Conservation (phyloP, 768 basidiomycete genomes). For the Collybiopsis luxurians region DNA sequence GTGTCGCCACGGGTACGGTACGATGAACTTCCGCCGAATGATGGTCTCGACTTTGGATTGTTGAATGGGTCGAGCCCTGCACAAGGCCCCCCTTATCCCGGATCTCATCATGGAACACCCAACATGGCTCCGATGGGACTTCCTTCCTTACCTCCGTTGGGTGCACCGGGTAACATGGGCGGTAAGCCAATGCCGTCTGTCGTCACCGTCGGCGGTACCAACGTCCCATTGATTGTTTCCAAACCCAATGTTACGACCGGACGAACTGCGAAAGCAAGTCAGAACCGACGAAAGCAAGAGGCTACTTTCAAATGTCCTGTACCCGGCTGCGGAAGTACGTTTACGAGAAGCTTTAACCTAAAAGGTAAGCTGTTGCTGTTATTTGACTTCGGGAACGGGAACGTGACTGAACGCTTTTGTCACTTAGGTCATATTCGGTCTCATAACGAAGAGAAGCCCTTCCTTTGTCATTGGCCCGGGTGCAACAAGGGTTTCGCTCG, state of each 20-base stretch:
- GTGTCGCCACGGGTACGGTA: conserved; percentile 58
- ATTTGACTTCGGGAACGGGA: too few species aligned
- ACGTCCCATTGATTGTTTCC: conserved; percentile 29
- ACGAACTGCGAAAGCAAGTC: conserved; percentile 84
- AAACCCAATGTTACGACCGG: conserved; percentile 90
- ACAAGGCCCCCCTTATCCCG: not conserved
- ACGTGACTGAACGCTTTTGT: too few species aligned
- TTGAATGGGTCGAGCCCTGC: conserved; percentile 1
- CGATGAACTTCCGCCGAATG: conserved; percentile 42
- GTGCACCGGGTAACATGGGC: not conserved
- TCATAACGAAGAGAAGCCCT: conserved; percentile 93
- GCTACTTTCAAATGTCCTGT: conserved; percentile 84
- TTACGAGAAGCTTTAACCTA: conserved; percentile 90
- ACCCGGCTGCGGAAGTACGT: conserved; percentile 81
- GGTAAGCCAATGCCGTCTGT: conserved; percentile 1
- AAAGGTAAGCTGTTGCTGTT: conserved; percentile 74
- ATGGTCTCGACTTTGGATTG: conserved; percentile 5
- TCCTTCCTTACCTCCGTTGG: conserved; percentile 3
- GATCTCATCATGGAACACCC: not conserved
- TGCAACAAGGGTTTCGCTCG: conserved; percentile 93
- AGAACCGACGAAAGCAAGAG: conserved; percentile 82
- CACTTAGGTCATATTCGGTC: conserved; percentile 91
- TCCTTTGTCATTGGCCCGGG: conserved; percentile 92
- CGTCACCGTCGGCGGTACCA: conserved; percentile 10
- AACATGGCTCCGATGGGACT: conserved; percentile 5